These are phyloP conservation scores for Ballota nigra DNA, from an alignment of 257 asterid genomes.

Conservation along the genomic window DNA sequence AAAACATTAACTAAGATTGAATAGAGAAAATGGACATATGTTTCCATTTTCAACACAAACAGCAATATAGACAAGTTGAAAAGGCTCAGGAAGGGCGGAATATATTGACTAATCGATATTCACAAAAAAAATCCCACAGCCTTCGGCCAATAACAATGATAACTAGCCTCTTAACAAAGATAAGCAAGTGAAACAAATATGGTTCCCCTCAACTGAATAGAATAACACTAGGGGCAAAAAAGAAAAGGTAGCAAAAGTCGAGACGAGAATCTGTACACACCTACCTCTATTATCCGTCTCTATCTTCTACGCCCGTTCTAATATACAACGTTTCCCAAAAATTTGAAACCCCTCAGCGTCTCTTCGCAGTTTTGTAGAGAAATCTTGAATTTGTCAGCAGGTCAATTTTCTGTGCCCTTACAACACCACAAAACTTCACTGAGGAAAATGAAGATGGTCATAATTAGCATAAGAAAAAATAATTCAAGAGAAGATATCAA, in stretches of 20 bases:
- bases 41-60: too few relatives aligned
- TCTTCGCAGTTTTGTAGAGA: conserved; percentile 27
- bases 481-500: neutral
- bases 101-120: conserved; percentile 31
- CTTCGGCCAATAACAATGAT: conserved; percentile 68
- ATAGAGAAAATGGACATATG: neutral
- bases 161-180: conserved; percentile 41
- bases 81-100: neutral
- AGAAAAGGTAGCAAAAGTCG: conserved; percentile 29
- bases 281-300: conserved; percentile 56
- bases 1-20: neutral
- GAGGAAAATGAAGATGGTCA: conserved; percentile 24
- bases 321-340: conserved; percentile 55
- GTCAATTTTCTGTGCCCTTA: conserved; percentile 27
- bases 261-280: conserved; percentile 70
- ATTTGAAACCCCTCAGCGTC: conserved; percentile 30
- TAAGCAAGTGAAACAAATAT: conserved; percentile 30
- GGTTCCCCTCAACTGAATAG: conserved; percentile 41
- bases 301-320: conserved; percentile 39
- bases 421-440: conserved; percentile 40
- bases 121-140: conserved; percentile 72
- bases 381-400: conserved; percentile 25
- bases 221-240: conserved; percentile 20
- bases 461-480: neutral
- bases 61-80: conserved; percentile 22